Evolutionary conservation across 2,329 filamentous ascomycete species (phyloP), one percentile per base, ranked within the genome.

Genomic region (Sarocladiaceae sp.): DNA sequence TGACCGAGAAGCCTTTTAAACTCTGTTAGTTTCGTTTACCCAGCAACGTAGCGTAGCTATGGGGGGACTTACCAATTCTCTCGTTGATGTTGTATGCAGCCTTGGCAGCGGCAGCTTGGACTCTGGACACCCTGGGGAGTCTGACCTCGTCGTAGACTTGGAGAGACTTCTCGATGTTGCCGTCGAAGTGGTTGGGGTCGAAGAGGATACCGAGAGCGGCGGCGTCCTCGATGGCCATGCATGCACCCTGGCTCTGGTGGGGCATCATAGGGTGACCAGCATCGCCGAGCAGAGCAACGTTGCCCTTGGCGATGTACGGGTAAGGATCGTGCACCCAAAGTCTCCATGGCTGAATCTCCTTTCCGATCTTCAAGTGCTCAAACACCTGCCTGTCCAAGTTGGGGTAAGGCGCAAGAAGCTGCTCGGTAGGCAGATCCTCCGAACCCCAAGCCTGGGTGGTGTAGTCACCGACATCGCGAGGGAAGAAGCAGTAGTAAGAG

Each of bases 401-500:
- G 0, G 80, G 82, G 54, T 80, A 88, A 0, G 80, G 80, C 0
- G 71, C 74, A 4, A 87, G 70, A 0, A 88, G 69, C 56, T 86
- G 80, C 52, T 83, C 79, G 0, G 81, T 71, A 0, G 79, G 74
- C 2, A 67, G 62, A 6, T 72, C 73, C 23, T 78, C 76, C 1
- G 70, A 70, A 0, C 76, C 80, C 83, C 84, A 87, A 10, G 72
- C 74, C 51, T 87, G 82, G 39, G 69, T 78, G 3, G 74, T 72
- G 61, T 82, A 87, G 61, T 87, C 82, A 6, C 80, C 80, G 54
- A 75, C 66, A 5, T 60, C 65, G 4, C 65, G 73, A 0, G 83
- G 78, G 66, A 86, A 87, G 72, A 87, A 87, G 67, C 83, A 86
- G 67, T 88, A 88, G 68, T 85, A 88, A 0, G 82, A 86, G 3